Base-by-base conservation (phyloP, 2,329 filamentous ascomycete genomes). In the Trichophyton rubrum region DNA sequence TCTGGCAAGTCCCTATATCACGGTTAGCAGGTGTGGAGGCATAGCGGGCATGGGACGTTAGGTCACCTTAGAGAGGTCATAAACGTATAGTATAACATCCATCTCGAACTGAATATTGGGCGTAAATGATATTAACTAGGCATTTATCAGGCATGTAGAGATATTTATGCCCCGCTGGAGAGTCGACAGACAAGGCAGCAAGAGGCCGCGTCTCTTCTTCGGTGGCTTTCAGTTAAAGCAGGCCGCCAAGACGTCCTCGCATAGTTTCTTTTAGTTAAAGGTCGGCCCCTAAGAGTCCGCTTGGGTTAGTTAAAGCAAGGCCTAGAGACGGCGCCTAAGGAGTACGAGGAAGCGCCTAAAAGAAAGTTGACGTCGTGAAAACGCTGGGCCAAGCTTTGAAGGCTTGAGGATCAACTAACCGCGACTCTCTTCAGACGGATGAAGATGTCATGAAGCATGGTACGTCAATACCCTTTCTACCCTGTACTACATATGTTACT, bases 51-150 rank as follows among this genome's bases (percentile, higher is more conserved):
- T 24, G 5, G 24, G 22, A 13, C 20, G 20, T 51, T 5, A 51
- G 45, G 27, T 38, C 63, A 78, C 77, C 72, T 76, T 75, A 38
- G 88, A 91, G 56, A 92, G 79, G 74, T 92, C 88, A 68, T 92
- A 92, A 41, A 90, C 81, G 61, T 90, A 85, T 30, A 92, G 78
- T 68, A 89, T 80, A 57, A 92, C 85, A 61, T 90, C 86, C 87
- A 90, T 90, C 2, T 7, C 53, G 40, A 33, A 15, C 27, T 15
- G 24, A 35, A 35, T 20, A 11, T 9, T 13, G 8, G 3, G 33
- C 33, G 33, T 38, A 38, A 13, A 38, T 9, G 33, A 9, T 13
- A 4, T 11, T 38, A 13, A 2, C 33, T 38, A 38, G 33, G 4
- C 11, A 13, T 13, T 13, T 38, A 38, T 13, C 33, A 3, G 33